A percentile compares a stretch with the other conserved stretches of the same genome.
Evolutionary conservation across 306 rosid genomes (phyloP).

Genomic region (Dalbergia cultrata): DNA sequence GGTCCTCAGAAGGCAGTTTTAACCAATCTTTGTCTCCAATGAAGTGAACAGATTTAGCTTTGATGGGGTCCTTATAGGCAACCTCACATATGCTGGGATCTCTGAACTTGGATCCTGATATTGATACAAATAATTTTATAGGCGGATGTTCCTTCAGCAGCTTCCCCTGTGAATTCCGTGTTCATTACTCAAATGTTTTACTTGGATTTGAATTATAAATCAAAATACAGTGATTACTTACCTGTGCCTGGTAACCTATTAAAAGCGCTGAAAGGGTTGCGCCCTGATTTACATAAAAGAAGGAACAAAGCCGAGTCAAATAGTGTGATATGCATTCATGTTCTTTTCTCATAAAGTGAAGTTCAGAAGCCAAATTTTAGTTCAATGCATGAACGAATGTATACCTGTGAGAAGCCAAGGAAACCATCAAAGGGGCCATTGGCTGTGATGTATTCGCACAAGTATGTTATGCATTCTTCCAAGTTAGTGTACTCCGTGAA

Average conservation of each 20-base stretch:
- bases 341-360: not conserved
- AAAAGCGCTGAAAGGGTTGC: slow-evolving; percentile 79
- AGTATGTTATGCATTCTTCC: slow-evolving; percentile 76
- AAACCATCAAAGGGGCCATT: slow-evolving; percentile 90
- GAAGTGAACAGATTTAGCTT: slow-evolving; percentile 81
- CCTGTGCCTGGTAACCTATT: slow-evolving; percentile 83
- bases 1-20: slow-evolving; percentile 77
- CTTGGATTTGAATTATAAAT: slow-evolving; percentile 2
- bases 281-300: slow-evolving; percentile 55
- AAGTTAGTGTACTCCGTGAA: slow-evolving; percentile 81
- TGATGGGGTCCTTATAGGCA: slow-evolving; percentile 74
- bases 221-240: slow-evolving; percentile 35
- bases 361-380: not conserved
- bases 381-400: slow-evolving; percentile 9
- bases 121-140: slow-evolving; percentile 68
- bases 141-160: slow-evolving; percentile 84
- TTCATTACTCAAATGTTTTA: slow-evolving; percentile 2
- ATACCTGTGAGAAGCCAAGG: slow-evolving; percentile 85
- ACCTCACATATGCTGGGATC: slow-evolving; percentile 77
- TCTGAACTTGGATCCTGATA: slow-evolving; percentile 86
- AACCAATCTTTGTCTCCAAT: slow-evolving; percentile 91
- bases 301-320: slow-evolving; percentile 10
- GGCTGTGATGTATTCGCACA: slow-evolving; percentile 76
- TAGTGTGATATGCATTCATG: not conserved
- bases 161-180: slow-evolving; percentile 71